Percentiles rank a stretch among this genome's conserved stretches.
phyloP scores from a whole-genome alignment of 2,329 filamentous ascomycete genomes.

The Trichoderma breve region DNA sequence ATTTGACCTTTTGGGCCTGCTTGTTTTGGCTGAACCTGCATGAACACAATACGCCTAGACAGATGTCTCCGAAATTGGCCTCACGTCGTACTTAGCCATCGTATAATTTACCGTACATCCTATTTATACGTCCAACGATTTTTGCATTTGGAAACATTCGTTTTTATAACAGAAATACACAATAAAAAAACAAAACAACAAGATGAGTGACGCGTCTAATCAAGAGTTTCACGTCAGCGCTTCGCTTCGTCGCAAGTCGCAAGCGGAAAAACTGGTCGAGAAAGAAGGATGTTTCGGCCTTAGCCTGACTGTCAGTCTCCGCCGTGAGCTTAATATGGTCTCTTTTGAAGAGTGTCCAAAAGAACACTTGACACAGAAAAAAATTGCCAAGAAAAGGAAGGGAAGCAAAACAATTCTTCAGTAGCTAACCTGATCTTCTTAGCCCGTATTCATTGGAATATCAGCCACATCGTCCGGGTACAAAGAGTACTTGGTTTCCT shows the following conservation, averaged over 20 bases:
- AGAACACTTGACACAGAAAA: neutral
- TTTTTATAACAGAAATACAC: too few species aligned
- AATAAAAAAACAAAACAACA: neutral
- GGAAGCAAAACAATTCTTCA: neutral
- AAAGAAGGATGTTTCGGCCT: conserved; percentile 5
- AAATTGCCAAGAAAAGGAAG: neutral
- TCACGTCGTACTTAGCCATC: neutral
- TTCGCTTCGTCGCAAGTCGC: conserved; percentile 3
- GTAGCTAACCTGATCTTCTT: neutral
- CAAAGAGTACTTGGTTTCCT: conserved; percentile 56
- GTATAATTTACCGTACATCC: neutral
- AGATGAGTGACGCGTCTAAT: neutral
- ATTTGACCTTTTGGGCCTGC: neutral
- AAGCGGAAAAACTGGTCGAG: conserved; percentile 1
- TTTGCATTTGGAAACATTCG: neutral
- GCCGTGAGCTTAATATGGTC: neutral
- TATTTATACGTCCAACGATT: neutral
- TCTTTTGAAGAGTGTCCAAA: neutral
- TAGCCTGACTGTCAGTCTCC: conserved; percentile 6
- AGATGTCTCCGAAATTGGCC: neutral
- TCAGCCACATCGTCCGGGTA: conserved; percentile 54
- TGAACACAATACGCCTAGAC: neutral
- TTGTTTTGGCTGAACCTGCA: neutral
- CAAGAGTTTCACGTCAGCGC: conserved; percentile 1
- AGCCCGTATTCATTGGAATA: conserved; percentile 57